These are phyloP conservation scores for Rachicladosporium sp. DNA, from an alignment of 2,329 filamentous ascomycete genomes.

Conservation along the genomic window DNA sequence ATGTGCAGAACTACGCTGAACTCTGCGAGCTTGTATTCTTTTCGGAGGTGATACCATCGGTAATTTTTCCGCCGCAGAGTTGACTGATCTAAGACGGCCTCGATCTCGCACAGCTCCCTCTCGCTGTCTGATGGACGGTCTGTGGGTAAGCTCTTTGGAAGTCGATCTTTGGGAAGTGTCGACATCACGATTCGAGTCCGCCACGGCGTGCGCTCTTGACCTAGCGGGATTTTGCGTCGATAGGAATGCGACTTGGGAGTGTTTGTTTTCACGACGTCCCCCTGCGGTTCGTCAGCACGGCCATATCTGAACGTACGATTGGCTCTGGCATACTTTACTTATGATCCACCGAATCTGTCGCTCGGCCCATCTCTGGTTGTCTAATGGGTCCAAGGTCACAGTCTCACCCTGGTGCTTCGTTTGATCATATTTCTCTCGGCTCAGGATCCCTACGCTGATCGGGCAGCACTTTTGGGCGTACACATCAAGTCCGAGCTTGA, in stretches of 20 bases:
- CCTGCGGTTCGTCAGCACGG: neutral
- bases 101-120: constrained; percentile 2
- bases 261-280: constrained; percentile 5
- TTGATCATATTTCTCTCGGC: constrained; percentile 4
- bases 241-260: constrained; percentile 5
- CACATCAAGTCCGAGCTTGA: constrained; percentile 1
- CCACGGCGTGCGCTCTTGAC: constrained; percentile 6
- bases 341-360: constrained; percentile 10
- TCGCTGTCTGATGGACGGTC: neutral
- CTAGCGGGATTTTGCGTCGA: constrained; percentile 5
- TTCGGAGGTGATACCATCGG: constrained; percentile 4
- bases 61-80: constrained; percentile 4
- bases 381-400: constrained; percentile 4
- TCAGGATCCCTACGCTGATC: constrained; percentile 5
- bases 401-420: constrained; percentile 5
- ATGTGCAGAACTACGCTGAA: constrained; percentile 6
- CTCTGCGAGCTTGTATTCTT: constrained; percentile 6
- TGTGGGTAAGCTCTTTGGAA: constrained; percentile 2
- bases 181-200: constrained; percentile 6
- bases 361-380: constrained; percentile 9
- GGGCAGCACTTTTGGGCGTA: constrained; percentile 5
- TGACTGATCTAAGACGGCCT: neutral
- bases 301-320: neutral
- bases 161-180: neutral
- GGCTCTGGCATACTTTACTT: constrained; percentile 3